Evolutionary conservation across 345 rosid species (phyloP).

Genomic region (Gossypium bickii): DNA sequence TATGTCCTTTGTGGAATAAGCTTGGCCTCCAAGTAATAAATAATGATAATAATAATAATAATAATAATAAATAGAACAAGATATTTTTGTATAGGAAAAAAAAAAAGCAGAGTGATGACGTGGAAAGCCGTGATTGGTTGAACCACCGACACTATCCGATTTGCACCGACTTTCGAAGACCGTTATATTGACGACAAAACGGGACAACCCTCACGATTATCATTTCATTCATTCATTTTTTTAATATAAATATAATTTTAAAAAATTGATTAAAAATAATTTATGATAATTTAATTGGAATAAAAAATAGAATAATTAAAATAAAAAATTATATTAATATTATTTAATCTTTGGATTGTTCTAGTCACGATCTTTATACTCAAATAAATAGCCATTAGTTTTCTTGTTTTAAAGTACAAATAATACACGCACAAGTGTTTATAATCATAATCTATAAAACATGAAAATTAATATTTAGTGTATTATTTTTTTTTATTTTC

Average conservation of each 20-base stretch:
- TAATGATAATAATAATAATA: too few species aligned
- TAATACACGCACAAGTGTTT: too few species aligned
- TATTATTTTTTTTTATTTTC: too few species aligned
- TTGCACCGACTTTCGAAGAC: slow-evolving; percentile 32
- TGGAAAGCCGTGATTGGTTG: slow-evolving; percentile 17
- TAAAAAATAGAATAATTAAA: background rate
- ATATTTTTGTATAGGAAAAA: background rate
- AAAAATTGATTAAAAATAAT: too few species aligned
- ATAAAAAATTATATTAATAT: too few species aligned
- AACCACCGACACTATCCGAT: slow-evolving; percentile 44
- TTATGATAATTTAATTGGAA: background rate
- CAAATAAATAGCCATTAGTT: too few species aligned
- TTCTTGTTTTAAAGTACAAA: too few species aligned
- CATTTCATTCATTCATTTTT: background rate
- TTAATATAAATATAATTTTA: background rate
- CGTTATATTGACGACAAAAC: slow-evolving; percentile 19
- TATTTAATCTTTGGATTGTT: too few species aligned
- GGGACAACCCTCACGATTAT: slow-evolving; percentile 1
- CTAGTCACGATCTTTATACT: too few species aligned
- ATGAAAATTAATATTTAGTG: too few species aligned
- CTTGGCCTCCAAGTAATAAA: background rate
- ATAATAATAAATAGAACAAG: background rate
- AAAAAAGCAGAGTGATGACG: background rate
- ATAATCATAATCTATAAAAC: too few species aligned
- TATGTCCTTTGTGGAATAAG: background rate